These are phyloP conservation scores for Musa troglodytarum DNA, from an alignment of 176 grass and related monocot species.

Conservation along the genomic window DNA sequence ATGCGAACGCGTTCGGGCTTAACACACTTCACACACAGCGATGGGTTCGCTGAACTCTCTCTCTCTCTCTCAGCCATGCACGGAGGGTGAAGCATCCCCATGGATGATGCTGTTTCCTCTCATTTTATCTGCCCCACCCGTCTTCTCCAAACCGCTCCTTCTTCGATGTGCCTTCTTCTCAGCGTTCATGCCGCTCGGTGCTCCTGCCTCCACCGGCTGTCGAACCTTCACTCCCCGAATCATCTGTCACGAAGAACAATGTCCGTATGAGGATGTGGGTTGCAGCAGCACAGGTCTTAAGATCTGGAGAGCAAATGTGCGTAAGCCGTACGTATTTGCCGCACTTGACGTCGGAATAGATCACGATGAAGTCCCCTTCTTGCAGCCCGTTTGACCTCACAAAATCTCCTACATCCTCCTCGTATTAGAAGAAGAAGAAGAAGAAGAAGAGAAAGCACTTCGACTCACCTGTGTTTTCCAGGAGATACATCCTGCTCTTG, in stretches of 20 bases:
- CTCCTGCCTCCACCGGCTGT: conserved; percentile 17
- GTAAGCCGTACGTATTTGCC: conserved; percentile 70
- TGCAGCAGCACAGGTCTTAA: too few relatives aligned
- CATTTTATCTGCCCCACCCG: neutral
- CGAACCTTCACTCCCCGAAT: conserved; percentile 80
- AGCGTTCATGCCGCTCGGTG: conserved; percentile 9
- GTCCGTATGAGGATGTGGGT: too few relatives aligned
- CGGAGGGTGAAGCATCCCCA: neutral
- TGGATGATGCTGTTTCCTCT: neutral
- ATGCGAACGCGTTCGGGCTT: too few relatives aligned
- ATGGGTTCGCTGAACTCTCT: too few relatives aligned
- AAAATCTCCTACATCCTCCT: conserved; percentile 50
- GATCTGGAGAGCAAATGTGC: too few relatives aligned
- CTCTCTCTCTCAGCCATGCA: too few relatives aligned
- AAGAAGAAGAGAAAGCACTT: neutral
- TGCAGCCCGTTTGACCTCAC: conserved; percentile 66
- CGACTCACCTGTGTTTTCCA: conserved; percentile 65
- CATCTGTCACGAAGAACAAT: conserved; percentile 32
- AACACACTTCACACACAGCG: too few relatives aligned
- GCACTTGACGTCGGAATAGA: conserved; percentile 68
- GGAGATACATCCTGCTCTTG: conserved; percentile 97
- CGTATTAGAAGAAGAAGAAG: neutral
- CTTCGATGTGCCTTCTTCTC: neutral
- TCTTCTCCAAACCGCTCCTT: conserved; percentile 1
- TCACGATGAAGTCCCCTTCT: conserved; percentile 82